A percentile compares a stretch with the other conserved stretches of the same genome.
Conservation (phyloP, 345 rosid species). For the Eucalyptus polyanthemos region DNA sequence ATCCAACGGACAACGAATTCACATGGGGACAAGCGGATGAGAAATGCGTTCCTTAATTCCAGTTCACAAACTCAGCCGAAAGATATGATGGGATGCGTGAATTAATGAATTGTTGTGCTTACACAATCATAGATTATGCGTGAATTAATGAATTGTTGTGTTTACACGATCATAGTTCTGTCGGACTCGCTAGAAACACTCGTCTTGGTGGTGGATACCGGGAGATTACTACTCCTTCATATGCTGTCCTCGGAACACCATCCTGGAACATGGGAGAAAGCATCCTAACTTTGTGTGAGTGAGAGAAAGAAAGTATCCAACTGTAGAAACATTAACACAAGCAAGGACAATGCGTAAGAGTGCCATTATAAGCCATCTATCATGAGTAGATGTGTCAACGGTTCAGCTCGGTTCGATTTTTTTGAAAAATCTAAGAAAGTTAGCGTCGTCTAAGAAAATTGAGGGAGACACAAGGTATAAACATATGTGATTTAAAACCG, state of each 20-base stretch:
- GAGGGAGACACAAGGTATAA: neutral
- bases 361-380: neutral
- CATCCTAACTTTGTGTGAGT: neutral
- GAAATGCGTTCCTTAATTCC: no score
- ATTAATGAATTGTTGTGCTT: no score
- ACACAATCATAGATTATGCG: no score
- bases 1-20: no score
- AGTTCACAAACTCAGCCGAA: no score
- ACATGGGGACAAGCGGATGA: no score
- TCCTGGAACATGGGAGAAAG: constrained; percentile 24
- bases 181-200: constrained; percentile 57
- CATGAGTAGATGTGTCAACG: no score
- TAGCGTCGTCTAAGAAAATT: constrained; percentile 41
- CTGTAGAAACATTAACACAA: neutral
- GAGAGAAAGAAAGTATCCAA: neutral
- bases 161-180: no score
- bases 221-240: constrained; percentile 65
- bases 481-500: neutral
- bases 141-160: no score
- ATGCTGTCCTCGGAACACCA: constrained; percentile 88
- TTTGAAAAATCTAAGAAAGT: no score
- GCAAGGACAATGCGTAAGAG: neutral
- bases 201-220: constrained; percentile 37
- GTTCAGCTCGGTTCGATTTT: no score
- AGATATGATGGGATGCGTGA: no score